A percentile compares a stretch with the other conserved stretches of the same genome.
phyloP scores from a whole-genome alignment of 2,329 filamentous ascomycete genomes.

The Colletotrichum musicola region DNA sequence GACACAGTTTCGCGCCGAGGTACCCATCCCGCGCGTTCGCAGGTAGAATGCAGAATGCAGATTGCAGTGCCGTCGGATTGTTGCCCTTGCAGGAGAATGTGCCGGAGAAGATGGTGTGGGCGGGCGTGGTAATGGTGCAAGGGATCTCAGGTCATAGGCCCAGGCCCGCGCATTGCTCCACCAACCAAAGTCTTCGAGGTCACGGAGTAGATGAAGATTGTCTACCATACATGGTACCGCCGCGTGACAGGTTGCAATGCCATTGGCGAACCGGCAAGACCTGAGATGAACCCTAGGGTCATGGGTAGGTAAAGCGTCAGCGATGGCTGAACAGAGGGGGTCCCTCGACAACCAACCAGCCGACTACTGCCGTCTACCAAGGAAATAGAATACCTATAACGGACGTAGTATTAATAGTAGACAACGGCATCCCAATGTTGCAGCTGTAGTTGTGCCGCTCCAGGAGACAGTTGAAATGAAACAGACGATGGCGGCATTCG shows the following conservation, averaged over 20 bases:
- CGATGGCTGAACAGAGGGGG: background rate
- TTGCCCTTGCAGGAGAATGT: constrained; percentile 15
- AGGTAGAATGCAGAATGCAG: background rate
- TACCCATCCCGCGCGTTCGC: background rate
- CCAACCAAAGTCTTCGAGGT: constrained; percentile 12
- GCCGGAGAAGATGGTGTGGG: background rate
- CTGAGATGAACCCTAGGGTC: constrained; percentile 33
- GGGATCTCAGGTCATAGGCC: background rate
- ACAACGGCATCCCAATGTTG: too few relatives aligned
- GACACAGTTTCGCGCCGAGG: background rate
- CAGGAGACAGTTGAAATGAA: background rate
- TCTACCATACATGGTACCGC: background rate
- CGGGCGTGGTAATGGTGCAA: background rate
- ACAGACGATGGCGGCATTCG: background rate
- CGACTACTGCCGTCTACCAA: background rate
- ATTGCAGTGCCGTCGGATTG: constrained; percentile 5
- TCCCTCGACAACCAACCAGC: constrained; percentile 1
- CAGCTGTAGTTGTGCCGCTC: too few relatives aligned
- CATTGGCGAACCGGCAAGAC: constrained; percentile 22
- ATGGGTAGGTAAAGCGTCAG: constrained; percentile 5
- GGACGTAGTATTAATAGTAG: too few relatives aligned
- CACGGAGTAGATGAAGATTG: background rate
- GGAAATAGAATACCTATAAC: background rate
- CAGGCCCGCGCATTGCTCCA: background rate
- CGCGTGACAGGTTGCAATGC: background rate